Base-by-base conservation (phyloP, 2,329 filamentous ascomycete genomes). In the Pseudogymnoascus sp. region DNA sequence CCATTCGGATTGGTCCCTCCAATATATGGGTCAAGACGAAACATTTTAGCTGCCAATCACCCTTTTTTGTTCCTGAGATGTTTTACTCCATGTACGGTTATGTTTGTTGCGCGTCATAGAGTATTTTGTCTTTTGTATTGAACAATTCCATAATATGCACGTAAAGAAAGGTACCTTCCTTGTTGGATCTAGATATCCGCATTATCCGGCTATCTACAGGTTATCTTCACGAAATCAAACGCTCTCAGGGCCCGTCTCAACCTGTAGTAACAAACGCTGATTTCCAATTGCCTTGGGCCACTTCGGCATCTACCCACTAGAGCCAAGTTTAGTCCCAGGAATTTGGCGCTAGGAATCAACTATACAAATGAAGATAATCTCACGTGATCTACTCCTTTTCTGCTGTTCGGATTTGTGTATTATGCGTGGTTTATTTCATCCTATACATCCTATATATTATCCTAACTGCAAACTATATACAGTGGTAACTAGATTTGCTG, bases 1-100 rank as follows among this genome's bases (percentile, higher is more conserved):
- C 48, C 48, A 21, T 55, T 55, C 29, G 48, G 48, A 55, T 55
- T 55, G 48, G 48, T 55, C 48, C 29, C 48, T 55, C 29, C n/a
- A 55, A 55, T 55, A 17, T 55, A 55, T 55, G 48, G 48, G 48
- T 55, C 29, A 33, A 55, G 29, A 55, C 48, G 15, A 55, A 55
- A 55, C 48, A 33, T 33, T 55, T 44, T 33, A 33, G 48, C 48
- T 55, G 15, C 48, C 48, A 55, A 55, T 33, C 48, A 55, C 15
- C 15, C 29, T 33, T 55, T 2, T 33, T 4, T 27, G 33, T 55
- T 29, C 48, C 33, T 27, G 33, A 10, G 12, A 55, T 55, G 48
- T 55, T 55, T 33, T 55, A 55, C 29, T 35, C 44, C 6, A 31
- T 51, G 27, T 51, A 31, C n/a, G 44, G 27, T 51, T 51, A 31